These are phyloP conservation scores for Metarhizium humberi DNA, from an alignment of 2,329 filamentous ascomycete genomes.

Conservation along the genomic window DNA sequence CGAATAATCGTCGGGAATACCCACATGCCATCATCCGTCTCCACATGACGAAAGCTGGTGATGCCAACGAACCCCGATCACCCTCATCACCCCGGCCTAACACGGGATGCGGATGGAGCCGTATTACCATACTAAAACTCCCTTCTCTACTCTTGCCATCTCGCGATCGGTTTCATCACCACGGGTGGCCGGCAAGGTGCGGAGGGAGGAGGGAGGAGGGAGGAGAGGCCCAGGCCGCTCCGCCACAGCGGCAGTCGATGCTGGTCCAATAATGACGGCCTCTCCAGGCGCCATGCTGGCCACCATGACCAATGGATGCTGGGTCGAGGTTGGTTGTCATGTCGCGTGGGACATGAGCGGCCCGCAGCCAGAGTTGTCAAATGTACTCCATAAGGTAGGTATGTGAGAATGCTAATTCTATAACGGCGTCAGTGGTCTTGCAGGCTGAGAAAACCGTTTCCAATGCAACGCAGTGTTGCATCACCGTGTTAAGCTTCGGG, in stretches of 20 bases:
- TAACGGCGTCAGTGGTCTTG: too few relatives aligned
- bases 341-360: background rate
- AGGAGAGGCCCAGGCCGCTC: too few relatives aligned
- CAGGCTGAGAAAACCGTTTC: background rate
- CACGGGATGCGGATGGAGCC: constrained; percentile 2
- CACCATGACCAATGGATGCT: background rate
- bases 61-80: background rate
- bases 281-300: too few relatives aligned
- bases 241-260: too few relatives aligned
- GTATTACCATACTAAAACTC: background rate
- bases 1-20: background rate
- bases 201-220: too few relatives aligned
- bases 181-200: background rate
- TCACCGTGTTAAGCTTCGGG: constrained; percentile 1
- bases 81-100: background rate
- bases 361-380: background rate
- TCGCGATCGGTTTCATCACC: background rate
- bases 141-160: background rate
- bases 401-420: too few relatives aligned
- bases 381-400: background rate
- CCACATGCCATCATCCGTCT: background rate
- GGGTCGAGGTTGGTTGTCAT: background rate
- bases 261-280: too few relatives aligned
- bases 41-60: background rate
- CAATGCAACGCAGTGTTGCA: constrained; percentile 3